Percentiles rank a stretch among this genome's conserved stretches.
Conservation (phyloP, 2,329 filamentous ascomycete genomes). For the Penicillium sp. region DNA sequence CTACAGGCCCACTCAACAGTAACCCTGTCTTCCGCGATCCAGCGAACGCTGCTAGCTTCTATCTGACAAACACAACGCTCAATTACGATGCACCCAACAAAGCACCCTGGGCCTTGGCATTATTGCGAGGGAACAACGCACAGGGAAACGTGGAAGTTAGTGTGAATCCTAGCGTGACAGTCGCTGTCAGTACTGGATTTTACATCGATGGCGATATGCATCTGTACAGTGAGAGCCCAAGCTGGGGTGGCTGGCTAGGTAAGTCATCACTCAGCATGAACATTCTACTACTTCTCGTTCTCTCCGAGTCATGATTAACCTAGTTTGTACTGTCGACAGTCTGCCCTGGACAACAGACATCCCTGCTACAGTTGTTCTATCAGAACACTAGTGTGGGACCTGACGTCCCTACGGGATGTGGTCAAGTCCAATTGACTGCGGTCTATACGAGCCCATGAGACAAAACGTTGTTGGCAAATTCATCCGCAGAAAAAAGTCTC, state of each 20-base stretch:
- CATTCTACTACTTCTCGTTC: too few species aligned
- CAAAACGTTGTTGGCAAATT: neutral
- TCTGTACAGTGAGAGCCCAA: constrained; percentile 2
- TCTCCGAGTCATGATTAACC: neutral
- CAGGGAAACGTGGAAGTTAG: constrained; percentile 14
- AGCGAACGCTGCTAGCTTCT: constrained; percentile 8
- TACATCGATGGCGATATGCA: neutral
- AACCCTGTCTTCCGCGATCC: constrained; percentile 11
- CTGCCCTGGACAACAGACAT: neutral
- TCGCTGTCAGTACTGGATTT: constrained; percentile 10
- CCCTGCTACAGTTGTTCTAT: constrained; percentile 10
- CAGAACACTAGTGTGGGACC: constrained; percentile 2
- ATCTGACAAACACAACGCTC: constrained; percentile 12
- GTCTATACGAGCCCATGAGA: neutral
- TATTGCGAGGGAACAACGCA: constrained; percentile 7
- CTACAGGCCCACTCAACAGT: constrained; percentile 13
- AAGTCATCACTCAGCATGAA: constrained; percentile 25
- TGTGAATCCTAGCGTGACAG: constrained; percentile 8
- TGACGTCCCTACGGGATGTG: constrained; percentile 7
- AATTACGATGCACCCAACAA: constrained; percentile 4
- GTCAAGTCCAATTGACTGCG: constrained; percentile 4
- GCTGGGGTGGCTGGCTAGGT: constrained; percentile 17
- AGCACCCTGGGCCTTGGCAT: constrained; percentile 10
- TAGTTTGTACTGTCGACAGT: neutral
- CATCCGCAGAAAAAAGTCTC: too few species aligned